Conservation (phyloP, 768 basidiomycete genomes). For the Trametes punicea region DNA sequence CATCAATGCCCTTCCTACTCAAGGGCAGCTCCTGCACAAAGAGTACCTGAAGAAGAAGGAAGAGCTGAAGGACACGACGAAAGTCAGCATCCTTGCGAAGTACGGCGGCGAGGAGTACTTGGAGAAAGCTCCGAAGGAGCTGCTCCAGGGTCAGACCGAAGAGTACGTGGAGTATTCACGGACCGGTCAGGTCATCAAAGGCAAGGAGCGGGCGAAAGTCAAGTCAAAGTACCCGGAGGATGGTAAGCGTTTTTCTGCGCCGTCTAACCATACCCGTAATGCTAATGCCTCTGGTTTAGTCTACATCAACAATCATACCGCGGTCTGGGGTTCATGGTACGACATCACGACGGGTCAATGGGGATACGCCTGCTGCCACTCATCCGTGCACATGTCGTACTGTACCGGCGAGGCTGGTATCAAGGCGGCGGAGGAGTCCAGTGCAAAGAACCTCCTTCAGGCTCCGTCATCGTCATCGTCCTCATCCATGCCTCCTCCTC, state of each 20-base stretch:
- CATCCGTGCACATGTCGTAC: constrained; percentile 79
- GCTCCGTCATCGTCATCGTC: constrained; percentile 33
- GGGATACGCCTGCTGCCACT: constrained; percentile 97
- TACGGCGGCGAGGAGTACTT: constrained; percentile 96
- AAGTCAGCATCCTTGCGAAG: constrained; percentile 84
- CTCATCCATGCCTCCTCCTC: constrained; percentile 23
- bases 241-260: constrained; percentile 53
- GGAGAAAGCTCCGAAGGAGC: constrained; percentile 83
- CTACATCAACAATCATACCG: constrained; percentile 87
- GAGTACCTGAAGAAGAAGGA: constrained; percentile 94
- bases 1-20: constrained; percentile 93
- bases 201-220: constrained; percentile 82
- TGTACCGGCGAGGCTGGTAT: constrained; percentile 88
- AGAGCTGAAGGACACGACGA: constrained; percentile 80
- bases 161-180: constrained; percentile 97
- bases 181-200: constrained; percentile 87
- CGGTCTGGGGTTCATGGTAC: constrained; percentile 99
- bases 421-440: constrained; percentile 72
- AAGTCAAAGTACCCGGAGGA: constrained; percentile 96
- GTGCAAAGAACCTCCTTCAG: constrained; percentile 62
- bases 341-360: constrained; percentile 64
- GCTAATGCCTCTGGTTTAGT: constrained; percentile 44
- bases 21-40: constrained; percentile 86
- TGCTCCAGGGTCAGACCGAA: constrained; percentile 94
- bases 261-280: neutral